Conservation (phyloP, 2,329 filamentous ascomycete genomes). For the Lasiodiplodia sp. region DNA sequence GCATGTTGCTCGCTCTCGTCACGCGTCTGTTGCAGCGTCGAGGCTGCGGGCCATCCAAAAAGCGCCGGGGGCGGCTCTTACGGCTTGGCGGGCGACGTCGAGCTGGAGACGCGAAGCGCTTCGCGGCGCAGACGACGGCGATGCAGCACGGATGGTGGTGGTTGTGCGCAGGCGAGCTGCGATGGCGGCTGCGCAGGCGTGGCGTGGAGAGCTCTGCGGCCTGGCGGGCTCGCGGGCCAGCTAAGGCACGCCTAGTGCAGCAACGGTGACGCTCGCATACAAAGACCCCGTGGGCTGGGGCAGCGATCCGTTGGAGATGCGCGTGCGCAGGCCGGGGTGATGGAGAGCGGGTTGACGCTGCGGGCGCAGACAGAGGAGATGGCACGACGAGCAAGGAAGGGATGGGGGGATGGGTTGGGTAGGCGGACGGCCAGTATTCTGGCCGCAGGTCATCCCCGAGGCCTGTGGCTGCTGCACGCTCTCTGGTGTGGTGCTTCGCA, state of each 20-base stretch:
- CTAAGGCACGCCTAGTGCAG: conserved; percentile 29
- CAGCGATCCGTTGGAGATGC: conserved; percentile 27
- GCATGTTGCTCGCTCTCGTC: conserved; percentile 26
- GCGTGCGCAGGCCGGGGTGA: conserved; percentile 19
- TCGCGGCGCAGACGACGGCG: conserved; percentile 20
- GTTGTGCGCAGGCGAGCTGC: conserved; percentile 3
- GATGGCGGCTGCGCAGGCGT: conserved; percentile 28
- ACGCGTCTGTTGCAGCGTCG: conserved; percentile 21
- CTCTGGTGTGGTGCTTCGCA: conserved; percentile 34
- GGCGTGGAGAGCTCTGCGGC: conserved; percentile 28
- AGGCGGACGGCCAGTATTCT: conserved; percentile 22
- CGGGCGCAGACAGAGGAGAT: neutral
- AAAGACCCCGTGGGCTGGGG: conserved; percentile 26
- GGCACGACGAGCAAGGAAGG: conserved; percentile 21
- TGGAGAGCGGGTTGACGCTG: neutral
- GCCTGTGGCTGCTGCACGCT: conserved; percentile 31
- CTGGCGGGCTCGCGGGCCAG: conserved; percentile 23
- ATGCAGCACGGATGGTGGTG: conserved; percentile 19
- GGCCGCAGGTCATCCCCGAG: conserved; percentile 28
- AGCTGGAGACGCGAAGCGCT: conserved; percentile 22
- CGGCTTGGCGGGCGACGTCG: conserved; percentile 18
- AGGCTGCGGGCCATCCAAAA: conserved; percentile 23
- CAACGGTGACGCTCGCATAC: conserved; percentile 28
- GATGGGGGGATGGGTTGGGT: conserved; percentile 26
- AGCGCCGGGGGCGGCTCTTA: conserved; percentile 14